Percentiles rank a stretch among this genome's conserved stretches.
phyloP scores from a whole-genome alignment of 2,329 filamentous ascomycete genomes.

The Xylogone sp. region DNA sequence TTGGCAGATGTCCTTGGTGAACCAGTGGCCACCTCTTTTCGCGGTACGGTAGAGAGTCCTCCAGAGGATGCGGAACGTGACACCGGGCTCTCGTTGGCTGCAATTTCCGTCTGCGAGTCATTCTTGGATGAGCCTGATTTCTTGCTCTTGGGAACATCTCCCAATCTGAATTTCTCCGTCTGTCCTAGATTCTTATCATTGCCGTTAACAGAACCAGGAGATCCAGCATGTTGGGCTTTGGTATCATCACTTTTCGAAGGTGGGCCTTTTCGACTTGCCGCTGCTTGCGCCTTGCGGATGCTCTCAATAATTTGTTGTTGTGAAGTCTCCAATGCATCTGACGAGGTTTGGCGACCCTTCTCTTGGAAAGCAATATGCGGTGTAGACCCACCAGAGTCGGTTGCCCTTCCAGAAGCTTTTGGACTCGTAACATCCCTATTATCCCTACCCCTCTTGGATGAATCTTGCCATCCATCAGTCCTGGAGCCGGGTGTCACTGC shows the following conservation, averaged over 20 bases:
- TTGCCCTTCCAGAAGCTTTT: conserved; percentile 33
- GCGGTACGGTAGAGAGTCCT: conserved; percentile 16
- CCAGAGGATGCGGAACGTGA: conserved; percentile 34
- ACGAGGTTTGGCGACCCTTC: conserved; percentile 64
- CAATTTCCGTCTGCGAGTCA: conserved; percentile 33
- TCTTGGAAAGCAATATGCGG: conserved; percentile 94
- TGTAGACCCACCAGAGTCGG: conserved; percentile 52
- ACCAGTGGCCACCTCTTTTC: conserved; percentile 18
- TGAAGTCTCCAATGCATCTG: conserved; percentile 53
- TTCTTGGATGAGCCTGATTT: conserved; percentile 37
- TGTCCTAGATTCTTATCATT: conserved; percentile 33
- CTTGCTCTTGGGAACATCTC: conserved; percentile 71
- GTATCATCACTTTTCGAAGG: conserved; percentile 24
- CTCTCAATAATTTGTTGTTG: conserved; percentile 45
- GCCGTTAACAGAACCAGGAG: conserved; percentile 13
- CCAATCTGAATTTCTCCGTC: conserved; percentile 68
- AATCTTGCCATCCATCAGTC: conserved; percentile 42
- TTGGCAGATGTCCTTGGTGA: conserved; percentile 50
- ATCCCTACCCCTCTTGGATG: conserved; percentile 33
- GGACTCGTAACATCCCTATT: conserved; percentile 44
- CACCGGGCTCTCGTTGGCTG: conserved; percentile 18
- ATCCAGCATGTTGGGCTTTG: conserved; percentile 22
- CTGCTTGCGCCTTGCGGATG: conserved; percentile 34
- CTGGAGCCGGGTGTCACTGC: conserved; percentile 48
- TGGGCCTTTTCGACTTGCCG: conserved; percentile 16